Evolutionary conservation across 2,329 filamentous ascomycete genomes (phyloP), one percentile per base, ranked within the genome.

Genomic region (Paraphaeosphaeria sporulosa): DNA sequence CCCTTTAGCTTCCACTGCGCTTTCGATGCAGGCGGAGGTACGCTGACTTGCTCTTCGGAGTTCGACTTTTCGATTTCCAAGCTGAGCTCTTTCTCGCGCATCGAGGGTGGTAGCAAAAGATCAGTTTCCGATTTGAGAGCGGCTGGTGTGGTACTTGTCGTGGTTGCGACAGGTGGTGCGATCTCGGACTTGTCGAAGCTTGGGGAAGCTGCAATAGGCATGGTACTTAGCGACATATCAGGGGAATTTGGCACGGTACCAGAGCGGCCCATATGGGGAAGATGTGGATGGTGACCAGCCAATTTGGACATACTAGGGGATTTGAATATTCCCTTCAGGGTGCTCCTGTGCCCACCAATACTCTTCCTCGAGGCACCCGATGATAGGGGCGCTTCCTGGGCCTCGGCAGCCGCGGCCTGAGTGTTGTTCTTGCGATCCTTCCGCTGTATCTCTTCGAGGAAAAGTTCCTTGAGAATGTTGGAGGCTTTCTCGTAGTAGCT

Each of bases 1-100:
- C 95, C 95, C 80, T 99, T 99, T 55, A 99, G 83, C 77, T 97
- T 98, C 95, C 95, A 99, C 12, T 95, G 93, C 72, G 96, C 93
- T 71, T 97, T 97, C 0, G 90, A 91, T 3, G 81, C 80, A 36
- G 83, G 82, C 5, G 82, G 80, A 7, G 83, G 84, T 3, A 83
- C 72, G 30, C 72, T 67, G 30, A 73, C 64, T 9, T 71, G 63
- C 19, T 77, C 75, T 19, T 76, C 73, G 2, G 74, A 73, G n/a
- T 64, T 66, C 8, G 75, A 73, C n/a, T 59, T 62, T 59, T 72
- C 61, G 4, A 60, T 60, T 34, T 72, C 70, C 17, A 66, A 60
- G 21, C 58, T 38, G 1, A 67, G 50, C 6, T 76, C 73, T 13
- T 66, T 62, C 27, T 76, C 69, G n/a, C 66, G 58, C 19, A 72